Base-by-base conservation (phyloP, 768 basidiomycete species). In the Austroboletus festivus region DNA sequence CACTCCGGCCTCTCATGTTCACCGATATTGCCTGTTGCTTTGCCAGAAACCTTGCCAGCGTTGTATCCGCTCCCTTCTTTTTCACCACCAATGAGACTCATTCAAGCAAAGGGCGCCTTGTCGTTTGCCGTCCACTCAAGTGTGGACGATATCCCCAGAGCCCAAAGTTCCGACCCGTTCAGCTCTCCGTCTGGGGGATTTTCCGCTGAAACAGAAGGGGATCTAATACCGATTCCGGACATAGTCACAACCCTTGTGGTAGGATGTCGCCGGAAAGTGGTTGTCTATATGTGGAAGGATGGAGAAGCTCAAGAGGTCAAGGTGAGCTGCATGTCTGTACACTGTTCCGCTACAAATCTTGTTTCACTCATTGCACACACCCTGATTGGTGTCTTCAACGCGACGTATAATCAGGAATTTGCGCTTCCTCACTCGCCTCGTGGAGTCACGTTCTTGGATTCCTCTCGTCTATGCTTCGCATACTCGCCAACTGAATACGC, bases 341-440 rank as follows among this genome's bases (percentile, higher is more conserved):
- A 19, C 10, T 5, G 7, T 34, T 19, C 15, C 16, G 7, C 10
- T 21, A 8, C 37, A 13, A 24, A 13, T 18, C 19, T 30, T 12
- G 16, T 7, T 48, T 47, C 18, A 28, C 47, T 53, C 41, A 51
- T 40, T 11, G 10, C 38, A 23, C 19, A 15, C 19, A 7, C 39
- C 4, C 34, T 33, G 40, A n/a, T 41, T 22, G 10, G 18, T 22
- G 24, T 30, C 16, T 34, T 24, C 2, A 31, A 45, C 16, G 12
- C 8, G 12, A 43, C 40, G 47, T 42, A 48, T n/a, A 39, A 19
- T 19, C 28, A 94, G 89, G 95, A 98, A 78, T 71, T 83, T 3
- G 59, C 74, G 0, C 73, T 97, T 4, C 89, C 94, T 12, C 95
- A 98, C 63, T 93, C 93, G 9, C 85, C 96, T n/a, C 81, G 96